Evolutionary conservation across 257 asterid genomes (phyloP), one percentile per base, ranked within the genome.

Genomic region (Solanum virginianum): DNA sequence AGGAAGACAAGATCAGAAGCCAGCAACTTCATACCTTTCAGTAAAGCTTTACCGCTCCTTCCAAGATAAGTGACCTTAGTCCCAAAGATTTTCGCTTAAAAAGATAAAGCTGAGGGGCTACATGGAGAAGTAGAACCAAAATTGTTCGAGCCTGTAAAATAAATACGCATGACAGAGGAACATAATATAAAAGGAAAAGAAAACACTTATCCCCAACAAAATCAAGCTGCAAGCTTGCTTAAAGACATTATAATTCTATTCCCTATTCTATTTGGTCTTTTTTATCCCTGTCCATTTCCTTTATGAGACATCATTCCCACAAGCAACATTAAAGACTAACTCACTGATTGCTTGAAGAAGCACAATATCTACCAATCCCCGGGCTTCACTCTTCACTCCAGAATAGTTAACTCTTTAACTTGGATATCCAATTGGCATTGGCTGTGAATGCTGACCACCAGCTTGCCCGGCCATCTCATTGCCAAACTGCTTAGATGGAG

Each of bases 121-220:
- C 80, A 51, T 60, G 70, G 85, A 84, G 86, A 53, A 88, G 49
- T n/a, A 68, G 36, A 65, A 80, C 32, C 84, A 85, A 87, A 91
- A 85, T 66, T 83, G 63, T 86, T 88, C 16, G 13, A 13, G 56
- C 68, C 8, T 26, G 32, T 41, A 22, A 66, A 80, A 86, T 26
- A 80, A 29, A 86, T 39, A 80, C 22, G 55, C 83, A 75, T 26
- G 80, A 68, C 62, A 47, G 63, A 83, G 45, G 56, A 45, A 45
- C 13, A 69, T 82, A 49, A 82, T 47, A 71, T 20, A 51, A 69
- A 79, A 49, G 17, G 81, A 69, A 24, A 16, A 36, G 80, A 74
- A 59, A 65, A 24, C 8, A 81, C 54, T 66, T 18, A 74, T 54
- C 80, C 86, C 88, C 88, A 89, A 56, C 7, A 84, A 86, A 71